phyloP scores from a whole-genome alignment of 306 rosid species.

The Geum urbanum region DNA sequence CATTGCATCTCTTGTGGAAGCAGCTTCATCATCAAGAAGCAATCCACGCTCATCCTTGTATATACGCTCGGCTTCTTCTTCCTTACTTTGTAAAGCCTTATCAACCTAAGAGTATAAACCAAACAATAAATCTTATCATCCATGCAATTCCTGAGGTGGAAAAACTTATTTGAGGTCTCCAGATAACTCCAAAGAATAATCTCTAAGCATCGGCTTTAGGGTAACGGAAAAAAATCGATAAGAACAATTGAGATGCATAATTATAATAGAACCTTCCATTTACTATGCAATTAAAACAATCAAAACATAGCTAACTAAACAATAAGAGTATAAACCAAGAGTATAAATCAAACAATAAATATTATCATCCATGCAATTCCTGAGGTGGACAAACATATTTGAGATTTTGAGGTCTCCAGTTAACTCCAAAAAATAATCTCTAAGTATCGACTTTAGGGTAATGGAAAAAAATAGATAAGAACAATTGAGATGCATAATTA shows the following conservation, averaged over 20 bases:
- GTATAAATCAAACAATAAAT: slow-evolving; percentile 5
- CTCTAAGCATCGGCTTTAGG: neutral
- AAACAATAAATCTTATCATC: neutral
- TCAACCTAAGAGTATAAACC: slow-evolving; percentile 55
- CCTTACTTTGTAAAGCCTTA: slow-evolving; percentile 86
- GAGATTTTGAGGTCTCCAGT: neutral
- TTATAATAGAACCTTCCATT: neutral
- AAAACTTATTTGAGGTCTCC: neutral
- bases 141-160: neutral
- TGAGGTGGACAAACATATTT: neutral
- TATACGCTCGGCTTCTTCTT: slow-evolving; percentile 84
- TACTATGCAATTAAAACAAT: neutral
- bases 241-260: neutral
- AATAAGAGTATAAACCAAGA: no score
- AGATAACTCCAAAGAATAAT: neutral
- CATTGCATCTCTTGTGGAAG: slow-evolving; percentile 96
- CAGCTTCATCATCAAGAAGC: slow-evolving; percentile 92
- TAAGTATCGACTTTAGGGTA: neutral
- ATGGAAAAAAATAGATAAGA: neutral
- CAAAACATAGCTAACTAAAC: neutral
- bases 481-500: neutral
- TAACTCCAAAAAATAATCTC: neutral
- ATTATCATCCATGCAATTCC: neutral
- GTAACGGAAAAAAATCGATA: neutral
- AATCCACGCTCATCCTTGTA: slow-evolving; percentile 86